phyloP scores from a whole-genome alignment of 352 stramenopile genomes.

The Pythium brachiatum region DNA sequence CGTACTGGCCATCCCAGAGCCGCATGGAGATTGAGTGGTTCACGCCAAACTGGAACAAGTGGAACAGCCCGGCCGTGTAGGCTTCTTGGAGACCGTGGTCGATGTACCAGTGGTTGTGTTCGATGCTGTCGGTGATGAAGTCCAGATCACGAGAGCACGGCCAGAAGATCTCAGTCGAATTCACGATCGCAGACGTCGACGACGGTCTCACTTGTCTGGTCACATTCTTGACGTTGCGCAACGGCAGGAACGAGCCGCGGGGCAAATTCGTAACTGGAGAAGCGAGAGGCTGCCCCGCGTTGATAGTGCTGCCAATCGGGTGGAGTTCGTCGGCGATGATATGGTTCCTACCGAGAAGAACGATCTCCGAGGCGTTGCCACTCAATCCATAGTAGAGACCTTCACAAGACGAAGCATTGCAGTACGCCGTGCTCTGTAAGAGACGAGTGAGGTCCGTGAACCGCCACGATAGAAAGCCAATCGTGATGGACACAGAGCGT shows the following conservation, averaged over 20 bases:
- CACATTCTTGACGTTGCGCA: constrained; percentile 9
- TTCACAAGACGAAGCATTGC: background rate
- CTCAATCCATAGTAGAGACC: constrained; percentile 10
- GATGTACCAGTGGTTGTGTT: constrained; percentile 22
- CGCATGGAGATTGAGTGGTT: constrained; percentile 2
- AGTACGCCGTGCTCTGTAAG: background rate
- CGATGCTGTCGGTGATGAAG: constrained; percentile 14
- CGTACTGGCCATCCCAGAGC: background rate
- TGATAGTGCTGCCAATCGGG: background rate
- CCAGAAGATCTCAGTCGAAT: background rate
- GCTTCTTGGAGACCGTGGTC: constrained; percentile 21
- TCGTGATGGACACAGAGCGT: constrained; percentile 15
- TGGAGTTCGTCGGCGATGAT: constrained; percentile 10
- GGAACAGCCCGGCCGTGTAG: constrained; percentile 22
- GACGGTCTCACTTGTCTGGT: background rate
- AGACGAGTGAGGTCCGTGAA: constrained; percentile 2
- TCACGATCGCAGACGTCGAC: background rate
- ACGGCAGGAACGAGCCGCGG: constrained; percentile 8
- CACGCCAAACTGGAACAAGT: constrained; percentile 26
- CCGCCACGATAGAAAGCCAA: constrained; percentile 17
- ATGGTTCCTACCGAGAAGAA: background rate
- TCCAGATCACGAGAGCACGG: constrained; percentile 19
- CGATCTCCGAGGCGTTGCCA: background rate
- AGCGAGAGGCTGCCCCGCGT: constrained; percentile 8
- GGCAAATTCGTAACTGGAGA: constrained; percentile 15